phyloP scores from a whole-genome alignment of 2,329 filamentous ascomycete genomes.

The Colletotrichum chlorophyti region DNA sequence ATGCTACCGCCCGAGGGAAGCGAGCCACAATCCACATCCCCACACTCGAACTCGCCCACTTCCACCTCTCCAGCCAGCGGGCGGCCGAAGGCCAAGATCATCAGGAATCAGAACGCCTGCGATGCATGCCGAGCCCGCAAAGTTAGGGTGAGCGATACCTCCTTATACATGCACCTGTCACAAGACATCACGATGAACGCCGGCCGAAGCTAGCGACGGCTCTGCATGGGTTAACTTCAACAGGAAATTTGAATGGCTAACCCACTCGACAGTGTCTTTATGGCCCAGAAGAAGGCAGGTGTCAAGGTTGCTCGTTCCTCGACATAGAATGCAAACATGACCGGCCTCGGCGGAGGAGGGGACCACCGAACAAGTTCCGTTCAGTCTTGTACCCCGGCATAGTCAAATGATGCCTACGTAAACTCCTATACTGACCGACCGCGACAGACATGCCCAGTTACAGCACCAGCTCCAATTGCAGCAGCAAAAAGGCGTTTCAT shows the following conservation, averaged over 20 bases:
- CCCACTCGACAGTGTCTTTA: constrained; percentile 29
- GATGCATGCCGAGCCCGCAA: constrained; percentile 38
- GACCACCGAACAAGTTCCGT: constrained; percentile 35
- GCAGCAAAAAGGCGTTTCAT: not conserved
- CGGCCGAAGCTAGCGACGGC: no score
- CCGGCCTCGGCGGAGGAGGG: constrained; percentile 35
- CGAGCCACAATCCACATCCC: constrained; percentile 2
- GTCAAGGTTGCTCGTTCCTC: constrained; percentile 34
- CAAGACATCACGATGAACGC: no score
- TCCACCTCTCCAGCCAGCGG: constrained; percentile 5
- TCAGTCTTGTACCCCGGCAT: not conserved
- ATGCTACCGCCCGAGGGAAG: not conserved
- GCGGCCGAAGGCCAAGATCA: constrained; percentile 4
- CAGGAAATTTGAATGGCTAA: not conserved
- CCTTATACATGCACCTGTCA: no score
- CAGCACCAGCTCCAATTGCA: not conserved
- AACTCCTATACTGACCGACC: not conserved
- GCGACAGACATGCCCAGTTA: constrained; percentile 7
- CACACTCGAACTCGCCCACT: constrained; percentile 5
- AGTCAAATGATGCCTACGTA: not conserved
- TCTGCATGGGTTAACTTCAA: no score
- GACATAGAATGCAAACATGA: constrained; percentile 36
- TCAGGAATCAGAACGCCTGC: constrained; percentile 37
- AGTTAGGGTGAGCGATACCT: constrained; percentile 32
- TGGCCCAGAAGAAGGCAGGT: constrained; percentile 18